These are phyloP conservation scores for Sordariomycetes sp. DNA, from an alignment of 2,329 filamentous ascomycete genomes.

Conservation along the genomic window DNA sequence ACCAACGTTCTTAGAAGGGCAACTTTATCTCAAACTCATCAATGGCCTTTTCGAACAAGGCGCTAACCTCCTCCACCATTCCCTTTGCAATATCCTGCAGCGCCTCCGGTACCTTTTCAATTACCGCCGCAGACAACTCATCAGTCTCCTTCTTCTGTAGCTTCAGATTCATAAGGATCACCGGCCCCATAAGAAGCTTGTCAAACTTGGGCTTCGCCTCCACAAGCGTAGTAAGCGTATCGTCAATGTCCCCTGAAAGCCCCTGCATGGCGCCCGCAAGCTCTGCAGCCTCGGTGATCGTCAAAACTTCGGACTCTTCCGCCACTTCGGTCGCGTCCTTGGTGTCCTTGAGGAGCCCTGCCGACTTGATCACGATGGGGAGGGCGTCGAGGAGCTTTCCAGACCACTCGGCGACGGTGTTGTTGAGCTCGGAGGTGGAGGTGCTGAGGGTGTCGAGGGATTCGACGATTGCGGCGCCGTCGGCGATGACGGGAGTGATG, in stretches of 20 bases:
- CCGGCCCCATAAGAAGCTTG: conserved; percentile 22
- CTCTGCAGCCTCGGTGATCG: conserved; percentile 20
- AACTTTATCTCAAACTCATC: conserved; percentile 11
- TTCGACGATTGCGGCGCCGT: conserved; percentile 5
- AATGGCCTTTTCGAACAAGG: conserved; percentile 23
- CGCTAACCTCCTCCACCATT: conserved; percentile 22
- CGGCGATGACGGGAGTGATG: conserved; percentile 18
- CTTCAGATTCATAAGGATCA: conserved; percentile 27
- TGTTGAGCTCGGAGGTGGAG: conserved; percentile 18
- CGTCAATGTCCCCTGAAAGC: conserved; percentile 22
- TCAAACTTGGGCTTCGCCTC: conserved; percentile 28
- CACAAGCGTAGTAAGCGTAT: conserved; percentile 23
- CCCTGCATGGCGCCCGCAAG: conserved; percentile 21
- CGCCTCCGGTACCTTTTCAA: conserved; percentile 23
- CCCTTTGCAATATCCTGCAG: conserved; percentile 17
- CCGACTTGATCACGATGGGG: conserved; percentile 24
- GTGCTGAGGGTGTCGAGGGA: conserved; percentile 19
- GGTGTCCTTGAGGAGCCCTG: conserved; percentile 23
- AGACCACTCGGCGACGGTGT: conserved; percentile 20
- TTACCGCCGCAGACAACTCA: conserved; percentile 21
- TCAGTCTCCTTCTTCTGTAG: conserved; percentile 23
- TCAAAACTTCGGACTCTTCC: conserved; percentile 20
- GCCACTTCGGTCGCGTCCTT: conserved; percentile 23
- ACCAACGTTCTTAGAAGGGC: not conserved
- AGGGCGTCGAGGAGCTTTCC: conserved; percentile 22